These are phyloP conservation scores for Colletotrichum cereale DNA, from an alignment of 2,329 filamentous ascomycete species.

Conservation along the genomic window DNA sequence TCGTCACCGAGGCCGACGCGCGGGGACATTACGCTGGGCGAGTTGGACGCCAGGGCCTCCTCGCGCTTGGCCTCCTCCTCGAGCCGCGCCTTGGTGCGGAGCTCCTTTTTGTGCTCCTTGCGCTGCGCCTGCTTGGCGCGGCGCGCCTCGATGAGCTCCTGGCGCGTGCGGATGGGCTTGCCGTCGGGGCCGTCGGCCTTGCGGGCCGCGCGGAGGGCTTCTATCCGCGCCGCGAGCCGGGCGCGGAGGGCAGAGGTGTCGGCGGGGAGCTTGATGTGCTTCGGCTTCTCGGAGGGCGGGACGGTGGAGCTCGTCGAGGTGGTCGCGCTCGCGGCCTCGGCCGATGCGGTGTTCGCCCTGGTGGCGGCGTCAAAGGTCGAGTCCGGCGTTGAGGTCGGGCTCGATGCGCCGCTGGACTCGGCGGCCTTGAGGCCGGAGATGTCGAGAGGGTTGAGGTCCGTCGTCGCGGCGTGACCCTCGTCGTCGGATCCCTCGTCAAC, in stretches of 20 bases:
- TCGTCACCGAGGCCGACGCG: conserved; percentile 57
- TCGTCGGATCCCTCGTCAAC: conserved; percentile 41
- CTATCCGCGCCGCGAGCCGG: conserved; percentile 85
- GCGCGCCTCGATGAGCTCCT: conserved; percentile 91
- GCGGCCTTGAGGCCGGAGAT: conserved; percentile 54
- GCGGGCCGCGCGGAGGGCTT: conserved; percentile 84
- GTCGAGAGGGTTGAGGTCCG: conserved; percentile 44
- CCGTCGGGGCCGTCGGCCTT: conserved; percentile 90
- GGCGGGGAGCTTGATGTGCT: conserved; percentile 75
- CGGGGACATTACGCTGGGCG: conserved; percentile 70
- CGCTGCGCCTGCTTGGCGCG: conserved; percentile 89
- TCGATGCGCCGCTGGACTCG: conserved; percentile 56
- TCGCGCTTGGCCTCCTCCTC: conserved; percentile 80
- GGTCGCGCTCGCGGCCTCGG: conserved; percentile 66
- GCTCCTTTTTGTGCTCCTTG: conserved; percentile 89
- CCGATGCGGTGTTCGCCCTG: conserved; percentile 54
- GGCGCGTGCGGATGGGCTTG: conserved; percentile 84
- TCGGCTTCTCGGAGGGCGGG: conserved; percentile 71
- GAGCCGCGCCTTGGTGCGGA: conserved; percentile 80
- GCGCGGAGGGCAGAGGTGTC: conserved; percentile 82
- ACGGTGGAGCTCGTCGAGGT: conserved; percentile 79
- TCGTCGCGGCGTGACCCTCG: conserved; percentile 35
- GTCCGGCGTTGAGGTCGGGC: conserved; percentile 57
- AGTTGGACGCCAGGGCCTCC: conserved; percentile 72
- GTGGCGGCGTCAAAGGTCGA: conserved; percentile 71